These are phyloP conservation scores for Erodium texanum DNA, from an alignment of 441 rosid species.

Conservation along the genomic window DNA sequence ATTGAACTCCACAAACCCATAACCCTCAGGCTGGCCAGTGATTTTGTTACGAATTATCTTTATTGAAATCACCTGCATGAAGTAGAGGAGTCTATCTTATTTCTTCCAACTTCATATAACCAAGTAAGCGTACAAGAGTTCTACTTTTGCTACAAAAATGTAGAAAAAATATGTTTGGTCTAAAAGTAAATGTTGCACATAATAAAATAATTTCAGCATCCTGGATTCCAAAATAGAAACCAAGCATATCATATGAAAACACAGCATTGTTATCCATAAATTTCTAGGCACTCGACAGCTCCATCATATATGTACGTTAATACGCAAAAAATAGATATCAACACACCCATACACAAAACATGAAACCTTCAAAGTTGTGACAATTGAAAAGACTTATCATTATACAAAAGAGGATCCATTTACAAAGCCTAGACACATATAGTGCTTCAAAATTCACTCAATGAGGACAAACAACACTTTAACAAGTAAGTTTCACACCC, in stretches of 20 bases:
- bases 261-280: background rate
- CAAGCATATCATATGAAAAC: background rate
- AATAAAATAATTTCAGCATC: background rate
- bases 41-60: slow-evolving; percentile 88
- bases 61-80: slow-evolving; percentile 63
- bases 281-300: background rate
- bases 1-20: slow-evolving; percentile 85
- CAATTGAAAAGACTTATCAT: background rate
- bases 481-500: background rate
- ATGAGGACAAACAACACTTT: background rate
- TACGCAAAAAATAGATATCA: no score
- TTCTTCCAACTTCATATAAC: background rate
- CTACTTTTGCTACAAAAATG: background rate
- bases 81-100: background rate
- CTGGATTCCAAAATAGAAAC: background rate
- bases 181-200: background rate
- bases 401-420: background rate
- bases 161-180: background rate
- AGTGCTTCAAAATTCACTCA: background rate
- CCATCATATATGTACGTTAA: background rate
- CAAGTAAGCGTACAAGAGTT: background rate
- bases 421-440: background rate
- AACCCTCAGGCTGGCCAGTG: slow-evolving; percentile 89
- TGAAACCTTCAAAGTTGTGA: background rate
- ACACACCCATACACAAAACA: background rate